Conservation (phyloP, 2,329 filamentous ascomycete genomes). For the Colletotrichum sp. region DNA sequence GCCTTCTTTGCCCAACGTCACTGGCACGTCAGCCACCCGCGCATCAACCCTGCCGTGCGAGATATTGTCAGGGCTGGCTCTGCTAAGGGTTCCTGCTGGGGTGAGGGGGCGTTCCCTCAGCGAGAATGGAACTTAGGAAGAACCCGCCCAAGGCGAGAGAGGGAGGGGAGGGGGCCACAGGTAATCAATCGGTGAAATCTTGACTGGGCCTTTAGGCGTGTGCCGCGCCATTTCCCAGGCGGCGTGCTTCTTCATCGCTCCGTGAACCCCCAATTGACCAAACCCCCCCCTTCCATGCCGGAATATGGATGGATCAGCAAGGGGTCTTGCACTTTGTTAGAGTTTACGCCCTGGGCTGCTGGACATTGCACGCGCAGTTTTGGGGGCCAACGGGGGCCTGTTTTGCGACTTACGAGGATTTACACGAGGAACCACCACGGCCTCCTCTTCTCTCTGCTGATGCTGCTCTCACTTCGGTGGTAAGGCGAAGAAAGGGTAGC, state of each 20-base stretch:
- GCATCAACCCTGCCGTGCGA: not conserved
- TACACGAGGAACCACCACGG: not conserved
- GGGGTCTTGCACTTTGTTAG: conserved; percentile 10
- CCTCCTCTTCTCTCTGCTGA: not conserved
- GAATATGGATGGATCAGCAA: conserved; percentile 13
- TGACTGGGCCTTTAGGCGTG: not conserved
- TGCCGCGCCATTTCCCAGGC: not conserved
- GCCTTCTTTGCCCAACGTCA: not conserved
- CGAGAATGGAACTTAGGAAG: not conserved
- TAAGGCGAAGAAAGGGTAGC: not conserved
- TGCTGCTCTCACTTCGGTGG: not conserved
- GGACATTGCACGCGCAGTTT: not conserved
- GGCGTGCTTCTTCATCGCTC: not conserved
- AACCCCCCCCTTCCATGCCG: not conserved
- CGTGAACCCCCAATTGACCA: not conserved
- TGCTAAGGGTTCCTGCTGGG: not conserved
- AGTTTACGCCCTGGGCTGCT: conserved; percentile 1
- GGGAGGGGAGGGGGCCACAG: not conserved
- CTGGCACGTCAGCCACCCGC: not conserved
- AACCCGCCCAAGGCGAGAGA: not conserved
- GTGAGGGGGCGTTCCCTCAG: not conserved
- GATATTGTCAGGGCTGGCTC: not conserved
- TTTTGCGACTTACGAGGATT: not conserved
- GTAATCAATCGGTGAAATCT: conserved; percentile 2
- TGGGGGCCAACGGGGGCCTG: not conserved